Percentiles rank a stretch among this genome's conserved stretches.
phyloP scores from a whole-genome alignment of 2,329 filamentous ascomycete species.

The Sphaerostilbella broomeana region DNA sequence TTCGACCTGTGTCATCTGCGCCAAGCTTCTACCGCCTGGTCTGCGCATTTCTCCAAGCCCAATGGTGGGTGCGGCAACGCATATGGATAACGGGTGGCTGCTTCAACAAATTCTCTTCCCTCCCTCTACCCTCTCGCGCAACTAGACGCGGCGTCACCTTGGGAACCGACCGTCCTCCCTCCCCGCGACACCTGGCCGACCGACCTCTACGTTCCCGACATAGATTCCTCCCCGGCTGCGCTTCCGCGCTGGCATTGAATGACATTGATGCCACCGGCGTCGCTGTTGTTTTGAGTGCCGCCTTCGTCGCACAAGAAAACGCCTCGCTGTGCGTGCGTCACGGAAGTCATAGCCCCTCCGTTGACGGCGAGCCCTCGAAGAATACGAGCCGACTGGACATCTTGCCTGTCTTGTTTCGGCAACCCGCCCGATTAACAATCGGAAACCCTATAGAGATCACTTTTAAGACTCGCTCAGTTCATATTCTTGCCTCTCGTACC shows the following conservation, averaged over 20 bases:
- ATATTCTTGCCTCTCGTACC: no score
- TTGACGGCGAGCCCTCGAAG: slow-evolving; percentile 14
- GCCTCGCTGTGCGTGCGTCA: slow-evolving; percentile 16
- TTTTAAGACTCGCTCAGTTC: no score
- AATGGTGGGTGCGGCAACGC: slow-evolving; percentile 15
- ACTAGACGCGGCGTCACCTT: slow-evolving; percentile 13
- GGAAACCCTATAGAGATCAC: slow-evolving; percentile 21
- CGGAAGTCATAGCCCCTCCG: slow-evolving; percentile 19
- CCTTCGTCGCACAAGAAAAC: slow-evolving; percentile 22
- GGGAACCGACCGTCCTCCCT: neutral
- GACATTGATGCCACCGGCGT: slow-evolving; percentile 18
- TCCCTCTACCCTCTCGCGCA: neutral
- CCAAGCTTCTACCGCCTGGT: slow-evolving; percentile 8
- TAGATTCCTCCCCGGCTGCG: slow-evolving; percentile 12
- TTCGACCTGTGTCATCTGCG: slow-evolving; percentile 10
- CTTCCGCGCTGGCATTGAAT: slow-evolving; percentile 15
- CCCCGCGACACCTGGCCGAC: slow-evolving; percentile 7
- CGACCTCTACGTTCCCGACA: slow-evolving; percentile 3
- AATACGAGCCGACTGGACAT: slow-evolving; percentile 29
- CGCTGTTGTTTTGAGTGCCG: slow-evolving; percentile 21
- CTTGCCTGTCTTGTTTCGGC: slow-evolving; percentile 19
- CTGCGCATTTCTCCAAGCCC: slow-evolving; percentile 11
- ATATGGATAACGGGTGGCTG: slow-evolving; percentile 21
- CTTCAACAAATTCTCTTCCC: slow-evolving; percentile 14
- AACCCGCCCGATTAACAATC: slow-evolving; percentile 20